Percentiles rank a stretch among this genome's conserved stretches.
These are phyloP conservation scores for Nicotiana undulata DNA, from an alignment of 257 asterid species.

Conservation along the genomic window DNA sequence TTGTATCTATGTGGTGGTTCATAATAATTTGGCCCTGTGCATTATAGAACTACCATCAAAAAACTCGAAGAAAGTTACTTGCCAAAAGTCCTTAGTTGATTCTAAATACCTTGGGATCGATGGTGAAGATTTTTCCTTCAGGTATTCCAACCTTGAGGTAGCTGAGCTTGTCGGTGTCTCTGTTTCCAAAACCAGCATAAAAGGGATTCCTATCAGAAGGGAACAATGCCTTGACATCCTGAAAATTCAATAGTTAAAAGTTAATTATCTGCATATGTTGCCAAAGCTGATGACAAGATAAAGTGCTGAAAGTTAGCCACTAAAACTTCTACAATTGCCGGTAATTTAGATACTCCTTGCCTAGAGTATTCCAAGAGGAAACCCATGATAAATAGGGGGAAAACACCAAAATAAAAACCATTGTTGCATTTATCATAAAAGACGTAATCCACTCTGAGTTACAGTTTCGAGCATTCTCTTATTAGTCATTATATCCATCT, in stretches of 20 bases:
- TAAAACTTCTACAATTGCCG: not conserved
- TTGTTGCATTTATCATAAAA: not conserved
- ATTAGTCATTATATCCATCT: not conserved
- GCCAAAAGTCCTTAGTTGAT: not conserved
- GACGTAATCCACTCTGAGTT: not conserved
- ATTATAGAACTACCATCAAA: not conserved
- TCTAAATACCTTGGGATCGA: slow-evolving; percentile 72
- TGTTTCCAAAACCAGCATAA: slow-evolving; percentile 97
- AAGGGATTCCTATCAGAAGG: slow-evolving; percentile 80
- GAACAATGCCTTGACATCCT: slow-evolving; percentile 80
- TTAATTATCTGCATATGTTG: not conserved
- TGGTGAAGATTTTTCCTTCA: slow-evolving; percentile 77
- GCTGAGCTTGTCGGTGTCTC: slow-evolving; percentile 93
- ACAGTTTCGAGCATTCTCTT: not conserved
- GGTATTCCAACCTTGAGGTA: slow-evolving; percentile 95
- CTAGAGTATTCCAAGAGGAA: not conserved
- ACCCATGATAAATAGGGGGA: not conserved
- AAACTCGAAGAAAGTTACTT: not conserved
- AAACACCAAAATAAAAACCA: not conserved
- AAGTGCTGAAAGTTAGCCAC: not conserved
- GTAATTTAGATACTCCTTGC: not conserved
- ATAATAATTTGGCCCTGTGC: slow-evolving; percentile 84
- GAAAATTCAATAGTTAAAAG: not conserved
- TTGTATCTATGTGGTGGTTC: slow-evolving; percentile 60
- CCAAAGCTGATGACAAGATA: not conserved